Evolutionary conservation across 1,284 basidiomycete species (phyloP), one percentile per base, ranked within the genome.

Genomic region (Papiliotrema fonsecae): DNA sequence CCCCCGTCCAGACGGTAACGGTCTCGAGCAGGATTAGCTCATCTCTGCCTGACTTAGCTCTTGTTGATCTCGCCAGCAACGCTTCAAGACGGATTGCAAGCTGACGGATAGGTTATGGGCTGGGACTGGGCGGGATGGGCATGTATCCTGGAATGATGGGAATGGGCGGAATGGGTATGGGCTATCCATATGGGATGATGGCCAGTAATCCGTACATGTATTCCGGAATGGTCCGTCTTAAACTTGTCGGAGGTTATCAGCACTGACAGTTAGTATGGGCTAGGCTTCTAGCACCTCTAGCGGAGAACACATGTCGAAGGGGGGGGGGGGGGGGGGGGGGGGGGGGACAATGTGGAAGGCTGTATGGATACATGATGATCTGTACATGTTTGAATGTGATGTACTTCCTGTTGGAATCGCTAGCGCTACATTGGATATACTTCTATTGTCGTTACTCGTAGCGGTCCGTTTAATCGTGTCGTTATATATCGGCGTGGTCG

Each of bases 151-250:
- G 40, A 3, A 49, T 51, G 47, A 49, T 50, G 47, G 49, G 46
- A 9, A 45, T 59, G 58, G 55, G 59, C 19, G 55, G 56, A 19
- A 47, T 52, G 31, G n/a, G 45, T 4, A 55, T 61, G 60, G 61
- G 61, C 3, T 66, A 66, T 39, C 61, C 64, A 7, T 66, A 66
- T 31, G 62, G 59, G 0, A 65, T 63, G 58, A 55, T 58, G 27
- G 53, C 47, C 7, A 42, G 38, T 2, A 61, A 62, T 43, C 65
- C 65, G 11, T 64, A 62, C 42, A 57, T 47, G 19, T 67, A 64
- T 44, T 56, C 58, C 6, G 62, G 62, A n/a, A 60, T 60, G 57
- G 64, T 62, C 42, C 52, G 62, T 57, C 6, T 21, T 4, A 25
- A n/a, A 13, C 18, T 50, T 36, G 16, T 6, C 30, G 35, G 19